Percentiles rank a stretch among this genome's conserved stretches.
Conservation (phyloP, 148 eudicot genomes). For the Salicornia ramosissima region DNA sequence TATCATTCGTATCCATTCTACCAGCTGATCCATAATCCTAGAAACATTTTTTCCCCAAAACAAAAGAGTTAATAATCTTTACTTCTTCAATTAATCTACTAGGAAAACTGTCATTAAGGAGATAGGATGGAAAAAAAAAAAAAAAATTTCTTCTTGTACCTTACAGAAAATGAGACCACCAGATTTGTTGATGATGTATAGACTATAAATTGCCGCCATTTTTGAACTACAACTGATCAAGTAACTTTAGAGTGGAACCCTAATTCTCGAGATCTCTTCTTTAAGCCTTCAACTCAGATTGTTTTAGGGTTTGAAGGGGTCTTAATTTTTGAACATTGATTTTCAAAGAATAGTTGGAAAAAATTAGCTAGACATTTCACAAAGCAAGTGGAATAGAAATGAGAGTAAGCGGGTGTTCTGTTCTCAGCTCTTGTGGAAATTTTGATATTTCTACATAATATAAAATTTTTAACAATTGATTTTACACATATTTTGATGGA, state of each 20-base stretch:
- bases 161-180: slow-evolving; percentile 95
- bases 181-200: slow-evolving; percentile 89
- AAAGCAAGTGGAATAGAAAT: not conserved
- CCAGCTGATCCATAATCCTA: slow-evolving; percentile 97
- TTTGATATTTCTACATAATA: too few relatives aligned
- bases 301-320: not conserved
- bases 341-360: not conserved
- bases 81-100: not conserved
- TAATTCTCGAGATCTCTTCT: slow-evolving; percentile 9
- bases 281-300: not conserved
- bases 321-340: not conserved
- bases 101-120: not conserved
- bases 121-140: not conserved
- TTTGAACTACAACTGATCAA: not conserved
- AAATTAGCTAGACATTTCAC: too few relatives aligned
- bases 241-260: slow-evolving; percentile 2
- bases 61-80: not conserved
- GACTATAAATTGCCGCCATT: slow-evolving; percentile 82
- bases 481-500: too few relatives aligned
- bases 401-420: too few relatives aligned
- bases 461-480: too few relatives aligned
- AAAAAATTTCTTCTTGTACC: slow-evolving; percentile 29
- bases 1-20: slow-evolving; percentile 94
- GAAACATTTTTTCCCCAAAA: not conserved
- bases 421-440: too few relatives aligned